Evolutionary conservation across 2,329 filamentous ascomycete species (phyloP).

Genomic region (Immersiporthe knoxdaviesiana): DNA sequence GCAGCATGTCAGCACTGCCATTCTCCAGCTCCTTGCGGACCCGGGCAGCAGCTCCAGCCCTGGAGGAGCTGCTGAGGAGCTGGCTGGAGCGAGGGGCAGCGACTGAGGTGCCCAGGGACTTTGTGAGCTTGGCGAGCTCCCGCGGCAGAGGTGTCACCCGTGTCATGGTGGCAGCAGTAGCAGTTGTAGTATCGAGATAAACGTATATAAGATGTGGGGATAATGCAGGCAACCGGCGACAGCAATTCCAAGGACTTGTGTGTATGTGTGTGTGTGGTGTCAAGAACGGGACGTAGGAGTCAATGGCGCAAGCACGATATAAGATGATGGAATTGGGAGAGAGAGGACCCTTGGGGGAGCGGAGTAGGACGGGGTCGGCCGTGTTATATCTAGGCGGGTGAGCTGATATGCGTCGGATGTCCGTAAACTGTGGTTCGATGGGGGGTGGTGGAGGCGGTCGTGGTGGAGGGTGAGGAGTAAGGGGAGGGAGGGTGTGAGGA

Average conservation of each 20-base stretch:
- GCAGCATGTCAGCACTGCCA: slow-evolving; percentile 14
- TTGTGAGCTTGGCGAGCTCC: slow-evolving; percentile 50
- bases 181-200: neutral
- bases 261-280: too few species aligned
- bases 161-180: slow-evolving; percentile 45
- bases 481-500: neutral
- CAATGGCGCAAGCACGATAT: slow-evolving; percentile 7
- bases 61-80: slow-evolving; percentile 42
- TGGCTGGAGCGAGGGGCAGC: slow-evolving; percentile 41
- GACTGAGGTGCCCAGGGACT: slow-evolving; percentile 50
- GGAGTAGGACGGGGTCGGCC: neutral
- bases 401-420: slow-evolving; percentile 7
- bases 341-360: neutral
- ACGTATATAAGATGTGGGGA: neutral
- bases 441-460: neutral
- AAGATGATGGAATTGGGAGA: slow-evolving; percentile 14
- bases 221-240: neutral
- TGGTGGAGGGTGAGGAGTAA: neutral
- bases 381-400: slow-evolving; percentile 16
- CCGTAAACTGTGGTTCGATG: slow-evolving; percentile 17
- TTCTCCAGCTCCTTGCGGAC: slow-evolving; percentile 55
- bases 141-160: slow-evolving; percentile 50
- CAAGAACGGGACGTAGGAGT: neutral
- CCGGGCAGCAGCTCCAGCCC: slow-evolving; percentile 43
- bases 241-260: neutral